phyloP scores from a whole-genome alignment of 257 asterid genomes.

The Echium plantagineum region DNA sequence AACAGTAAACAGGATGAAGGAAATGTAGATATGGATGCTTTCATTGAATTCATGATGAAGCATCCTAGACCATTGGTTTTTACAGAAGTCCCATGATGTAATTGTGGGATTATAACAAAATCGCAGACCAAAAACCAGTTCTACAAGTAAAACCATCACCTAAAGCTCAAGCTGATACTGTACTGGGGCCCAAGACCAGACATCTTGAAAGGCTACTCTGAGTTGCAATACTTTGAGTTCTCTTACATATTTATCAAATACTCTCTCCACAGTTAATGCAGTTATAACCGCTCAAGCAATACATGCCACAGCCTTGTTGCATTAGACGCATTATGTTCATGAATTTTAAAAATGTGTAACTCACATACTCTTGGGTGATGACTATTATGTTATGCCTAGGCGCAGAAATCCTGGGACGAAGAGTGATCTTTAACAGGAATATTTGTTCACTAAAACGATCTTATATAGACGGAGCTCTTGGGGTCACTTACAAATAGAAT shows the following conservation, averaged over 20 bases:
- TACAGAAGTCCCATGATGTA: not conserved
- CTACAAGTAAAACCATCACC: not conserved
- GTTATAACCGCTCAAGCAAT: not conserved
- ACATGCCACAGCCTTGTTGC: not conserved
- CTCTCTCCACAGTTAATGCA: not conserved
- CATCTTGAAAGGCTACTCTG: not conserved
- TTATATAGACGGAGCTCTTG: no score
- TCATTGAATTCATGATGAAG: not conserved
- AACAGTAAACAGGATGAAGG: not conserved
- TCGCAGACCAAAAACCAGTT: not conserved
- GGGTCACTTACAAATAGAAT: no score
- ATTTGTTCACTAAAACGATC: no score
- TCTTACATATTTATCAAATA: not conserved
- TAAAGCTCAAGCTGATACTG: not conserved
- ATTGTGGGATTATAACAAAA: not conserved
- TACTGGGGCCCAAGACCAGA: not conserved
- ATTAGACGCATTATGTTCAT: no score
- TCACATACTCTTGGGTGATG: no score
- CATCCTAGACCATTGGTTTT: not conserved
- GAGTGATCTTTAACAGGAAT: no score
- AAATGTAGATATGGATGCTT: not conserved
- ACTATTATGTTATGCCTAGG: no score
- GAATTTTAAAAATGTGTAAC: no score
- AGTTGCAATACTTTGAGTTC: not conserved
- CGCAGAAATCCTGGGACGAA: no score